Evolutionary conservation across 352 stramenopile genomes (phyloP), one percentile per base, ranked within the genome.

Genomic region (Albugo laibachii): DNA sequence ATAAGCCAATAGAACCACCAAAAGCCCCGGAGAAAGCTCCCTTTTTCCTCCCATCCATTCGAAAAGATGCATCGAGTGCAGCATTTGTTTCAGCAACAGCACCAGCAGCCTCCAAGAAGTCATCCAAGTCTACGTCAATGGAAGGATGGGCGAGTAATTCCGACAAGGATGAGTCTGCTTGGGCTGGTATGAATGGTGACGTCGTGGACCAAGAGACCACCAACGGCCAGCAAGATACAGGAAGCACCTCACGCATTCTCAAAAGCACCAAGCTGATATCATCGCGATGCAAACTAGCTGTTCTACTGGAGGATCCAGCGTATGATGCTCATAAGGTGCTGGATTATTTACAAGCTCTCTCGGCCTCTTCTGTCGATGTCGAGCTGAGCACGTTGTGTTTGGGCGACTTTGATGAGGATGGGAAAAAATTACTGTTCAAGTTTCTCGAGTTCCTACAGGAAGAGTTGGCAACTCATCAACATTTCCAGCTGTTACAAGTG

Each of bases 1-100:
- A 97, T 66, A 97, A 97, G 56, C 89, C 92, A 8, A 92, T 86
- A 19, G 85, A 96, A 51, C 74, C 92, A 13, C 89, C 88, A 0
- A 94, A 97, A 60, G 94, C 93, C 13, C 89, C 89, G 3, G 85
- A 93, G 41, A 74, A 86, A 48, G 92, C 92, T 36, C 92, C 92
- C 36, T 31, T 31, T 31, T 31, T 31, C 8, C 24, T 31, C 24
- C 24, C 24, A 31, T 31, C 24, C 3, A 31, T 31, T 10, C 24
- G 24, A 31, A 31, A 31, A 31, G 24, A 31, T 31, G 24, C 24
- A 31, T 31, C 24, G 24, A 31, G 24, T 31, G 24, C 24, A 31
- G 24, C 24, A 31, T 31, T 31, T 31, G 24, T 31, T 31, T 31
- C 24, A 31, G n/a, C n/a, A n/a, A n/a, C n/a, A n/a, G n/a, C n/a